Percentiles rank a stretch among this genome's conserved stretches.
Evolutionary conservation across 2,329 filamentous ascomycete species (phyloP).

Genomic region (Diaporthe destruens): DNA sequence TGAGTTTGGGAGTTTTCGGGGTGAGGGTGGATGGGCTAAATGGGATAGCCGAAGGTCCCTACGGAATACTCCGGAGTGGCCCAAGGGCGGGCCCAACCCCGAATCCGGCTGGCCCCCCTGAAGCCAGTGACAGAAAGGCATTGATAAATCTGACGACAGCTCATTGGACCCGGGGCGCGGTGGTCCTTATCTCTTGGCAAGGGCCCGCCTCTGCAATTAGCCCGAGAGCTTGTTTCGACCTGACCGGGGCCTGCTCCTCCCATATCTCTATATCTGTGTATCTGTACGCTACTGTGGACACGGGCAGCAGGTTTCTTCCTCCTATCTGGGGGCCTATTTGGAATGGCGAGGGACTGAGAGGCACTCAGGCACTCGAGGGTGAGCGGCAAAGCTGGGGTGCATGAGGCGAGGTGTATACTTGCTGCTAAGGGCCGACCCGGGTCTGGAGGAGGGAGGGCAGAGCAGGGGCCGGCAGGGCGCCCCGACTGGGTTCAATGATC

Average conservation of each 20-base stretch:
- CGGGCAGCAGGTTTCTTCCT: background rate
- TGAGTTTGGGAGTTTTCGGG: background rate
- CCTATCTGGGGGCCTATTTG: background rate
- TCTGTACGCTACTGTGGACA: background rate
- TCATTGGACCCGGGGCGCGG: constrained; percentile 36
- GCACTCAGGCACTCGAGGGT: background rate
- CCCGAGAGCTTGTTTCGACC: constrained; percentile 36
- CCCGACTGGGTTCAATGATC: constrained; percentile 25
- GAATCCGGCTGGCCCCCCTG: constrained; percentile 27
- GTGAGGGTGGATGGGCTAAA: constrained; percentile 22
- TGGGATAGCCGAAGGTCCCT: background rate
- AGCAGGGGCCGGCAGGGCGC: no score
- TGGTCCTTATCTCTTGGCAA: constrained; percentile 41
- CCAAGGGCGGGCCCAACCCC: background rate
- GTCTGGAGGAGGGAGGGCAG: background rate
- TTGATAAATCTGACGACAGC: constrained; percentile 38
- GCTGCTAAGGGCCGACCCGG: constrained; percentile 9
- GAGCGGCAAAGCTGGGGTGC: constrained; percentile 32
- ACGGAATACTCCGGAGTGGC: background rate
- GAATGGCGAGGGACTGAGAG: background rate
- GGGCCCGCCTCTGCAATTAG: constrained; percentile 28
- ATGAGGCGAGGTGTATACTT: background rate
- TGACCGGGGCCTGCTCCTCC: constrained; percentile 34
- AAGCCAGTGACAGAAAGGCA: constrained; percentile 38
- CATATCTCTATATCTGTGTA: background rate